phyloP scores from a whole-genome alignment of 2,329 filamentous ascomycete species.

The Phaeoacremonium minimum region DNA sequence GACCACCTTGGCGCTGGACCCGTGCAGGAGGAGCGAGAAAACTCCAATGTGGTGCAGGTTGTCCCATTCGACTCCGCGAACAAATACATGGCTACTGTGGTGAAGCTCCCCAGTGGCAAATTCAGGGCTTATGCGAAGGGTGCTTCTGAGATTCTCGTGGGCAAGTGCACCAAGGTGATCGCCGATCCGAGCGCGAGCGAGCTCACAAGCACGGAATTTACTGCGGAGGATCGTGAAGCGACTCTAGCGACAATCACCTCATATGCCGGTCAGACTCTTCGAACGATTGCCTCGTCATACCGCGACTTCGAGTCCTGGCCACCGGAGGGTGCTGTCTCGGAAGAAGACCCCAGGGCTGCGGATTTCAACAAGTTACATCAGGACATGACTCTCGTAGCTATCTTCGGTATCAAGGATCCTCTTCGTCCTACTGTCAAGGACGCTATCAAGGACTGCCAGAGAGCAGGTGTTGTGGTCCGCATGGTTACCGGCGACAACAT shows the following conservation, averaged over 20 bases:
- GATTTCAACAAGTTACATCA: constrained; percentile 60
- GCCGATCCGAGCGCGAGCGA: constrained; percentile 45
- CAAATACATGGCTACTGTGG: constrained; percentile 53
- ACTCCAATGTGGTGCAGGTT: constrained; percentile 39
- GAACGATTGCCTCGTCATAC: constrained; percentile 72
- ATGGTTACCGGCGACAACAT: constrained; percentile 73
- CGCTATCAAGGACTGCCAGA: constrained; percentile 63
- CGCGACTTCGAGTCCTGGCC: constrained; percentile 71
- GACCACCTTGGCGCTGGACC: constrained; percentile 42
- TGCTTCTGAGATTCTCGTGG: constrained; percentile 51
- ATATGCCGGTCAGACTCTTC: constrained; percentile 63
- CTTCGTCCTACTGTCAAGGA: constrained; percentile 63
- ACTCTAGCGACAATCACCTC: constrained; percentile 52
- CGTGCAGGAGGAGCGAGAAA: constrained; percentile 40
- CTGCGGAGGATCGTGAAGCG: constrained; percentile 49
- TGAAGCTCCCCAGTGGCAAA: constrained; percentile 38
- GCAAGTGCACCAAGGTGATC: constrained; percentile 35
- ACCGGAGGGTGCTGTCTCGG: constrained; percentile 55
- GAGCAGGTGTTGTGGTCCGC: constrained; percentile 66
- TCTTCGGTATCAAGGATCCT: constrained; percentile 73
- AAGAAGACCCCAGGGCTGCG: constrained; percentile 59
- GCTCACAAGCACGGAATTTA: constrained; percentile 45
- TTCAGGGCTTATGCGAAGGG: constrained; percentile 53
- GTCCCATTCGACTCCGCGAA: constrained; percentile 50
- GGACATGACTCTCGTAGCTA: constrained; percentile 68